Percentiles rank a stretch among this genome's conserved stretches.
These are phyloP conservation scores for Solidago caesia DNA, from an alignment of 129 eudicot species.

Conservation along the genomic window DNA sequence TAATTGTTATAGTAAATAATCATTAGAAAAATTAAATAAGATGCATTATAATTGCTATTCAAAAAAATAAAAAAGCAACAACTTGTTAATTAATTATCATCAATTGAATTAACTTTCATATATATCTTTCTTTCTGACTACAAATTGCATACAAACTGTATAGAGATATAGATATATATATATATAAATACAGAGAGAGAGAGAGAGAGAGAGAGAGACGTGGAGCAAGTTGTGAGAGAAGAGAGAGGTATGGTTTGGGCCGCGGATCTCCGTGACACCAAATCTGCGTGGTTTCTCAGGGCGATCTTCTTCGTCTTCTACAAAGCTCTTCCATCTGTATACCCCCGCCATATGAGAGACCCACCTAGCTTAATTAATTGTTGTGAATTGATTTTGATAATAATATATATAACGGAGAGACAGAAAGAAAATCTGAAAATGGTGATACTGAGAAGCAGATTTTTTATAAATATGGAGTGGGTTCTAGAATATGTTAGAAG, in stretches of 20 bases:
- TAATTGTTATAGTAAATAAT: no score
- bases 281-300: conserved; percentile 85
- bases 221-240: conserved; percentile 67
- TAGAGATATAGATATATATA: no score
- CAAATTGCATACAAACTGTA: no score
- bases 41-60: no score
- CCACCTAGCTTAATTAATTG: not conserved
- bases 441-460: conserved; percentile 14
- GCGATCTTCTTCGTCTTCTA: conserved; percentile 82
- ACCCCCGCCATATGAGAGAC: not conserved
- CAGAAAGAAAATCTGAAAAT: not conserved
- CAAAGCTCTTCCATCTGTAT: conserved; percentile 81
- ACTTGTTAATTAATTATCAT: no score
- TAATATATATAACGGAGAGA: not conserved
- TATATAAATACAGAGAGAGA: not conserved
- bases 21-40: no score
- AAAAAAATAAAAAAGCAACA: no score
- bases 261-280: conserved; percentile 91
- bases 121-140: no score
- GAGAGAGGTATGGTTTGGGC: conserved; percentile 62
- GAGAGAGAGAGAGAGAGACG: conserved; percentile 35
- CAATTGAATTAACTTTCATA: conserved; percentile 1
- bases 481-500: conserved; percentile 29
- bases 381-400: no score
- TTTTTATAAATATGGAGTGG: conserved; percentile 9